Evolutionary conservation across 371 early-diverging fungal genomes (phyloP).

Genomic region (Lichtheimia ramosa): DNA sequence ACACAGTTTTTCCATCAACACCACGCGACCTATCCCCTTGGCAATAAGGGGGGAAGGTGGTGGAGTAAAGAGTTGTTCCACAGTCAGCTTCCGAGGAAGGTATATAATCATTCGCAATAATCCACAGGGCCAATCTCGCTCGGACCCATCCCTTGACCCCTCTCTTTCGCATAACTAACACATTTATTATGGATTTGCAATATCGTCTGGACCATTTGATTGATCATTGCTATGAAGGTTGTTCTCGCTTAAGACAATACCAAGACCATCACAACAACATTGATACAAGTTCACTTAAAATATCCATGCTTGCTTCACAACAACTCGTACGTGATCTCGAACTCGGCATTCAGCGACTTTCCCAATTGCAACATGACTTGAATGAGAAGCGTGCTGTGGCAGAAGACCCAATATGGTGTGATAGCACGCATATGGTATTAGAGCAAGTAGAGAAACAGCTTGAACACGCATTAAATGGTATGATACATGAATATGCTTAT

Average conservation of each 20-base stretch:
- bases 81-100: no score
- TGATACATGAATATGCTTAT: background rate
- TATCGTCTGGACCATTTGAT: background rate
- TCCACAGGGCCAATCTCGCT: no score
- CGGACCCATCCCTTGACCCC: no score
- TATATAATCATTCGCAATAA: no score
- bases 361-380: conserved; percentile 20
- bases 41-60: no score
- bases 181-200: conserved; percentile 2
- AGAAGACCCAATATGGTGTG: conserved; percentile 21
- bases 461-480: conserved; percentile 22
- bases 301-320: background rate
- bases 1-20: no score
- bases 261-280: no score
- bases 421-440: conserved; percentile 22
- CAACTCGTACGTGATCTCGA: conserved; percentile 11
- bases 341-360: conserved; percentile 19
- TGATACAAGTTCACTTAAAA: background rate
- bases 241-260: no score
- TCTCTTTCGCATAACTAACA: conserved; percentile 16
- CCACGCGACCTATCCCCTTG: no score
- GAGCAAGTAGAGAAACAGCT: conserved; percentile 26
- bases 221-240: background rate
- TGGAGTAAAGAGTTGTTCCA: no score
- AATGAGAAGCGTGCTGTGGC: conserved; percentile 11